Conservation (phyloP, 140 eudicot species). For the Flaveria floridana region DNA sequence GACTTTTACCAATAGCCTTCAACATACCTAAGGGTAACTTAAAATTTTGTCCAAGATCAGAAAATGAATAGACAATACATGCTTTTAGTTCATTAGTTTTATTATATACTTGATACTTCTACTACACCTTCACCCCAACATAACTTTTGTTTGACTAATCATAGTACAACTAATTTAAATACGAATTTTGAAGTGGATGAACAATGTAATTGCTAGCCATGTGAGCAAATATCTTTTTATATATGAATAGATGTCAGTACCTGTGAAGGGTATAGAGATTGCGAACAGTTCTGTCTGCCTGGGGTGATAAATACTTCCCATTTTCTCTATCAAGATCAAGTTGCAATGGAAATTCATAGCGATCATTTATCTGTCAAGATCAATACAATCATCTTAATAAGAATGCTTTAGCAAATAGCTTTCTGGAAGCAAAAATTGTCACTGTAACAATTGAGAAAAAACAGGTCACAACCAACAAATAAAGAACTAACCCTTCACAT, state of each 20-base stretch:
- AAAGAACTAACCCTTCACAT: neutral
- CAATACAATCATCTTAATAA: neutral
- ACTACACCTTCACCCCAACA: slow-evolving; percentile 9
- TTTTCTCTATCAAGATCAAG: slow-evolving; percentile 92
- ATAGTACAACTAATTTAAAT: neutral
- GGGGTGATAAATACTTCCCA: slow-evolving; percentile 85
- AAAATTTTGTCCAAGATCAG: slow-evolving; percentile 8
- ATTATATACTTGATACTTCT: neutral
- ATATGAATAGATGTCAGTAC: slow-evolving; percentile 32
- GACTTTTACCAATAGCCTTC: slow-evolving; percentile 18
- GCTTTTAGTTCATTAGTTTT: neutral
- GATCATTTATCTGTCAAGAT: slow-evolving; percentile 73
- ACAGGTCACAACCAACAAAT: neutral
- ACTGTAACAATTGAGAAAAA: neutral
- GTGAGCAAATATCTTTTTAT: neutral
- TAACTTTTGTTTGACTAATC: slow-evolving; percentile 15
- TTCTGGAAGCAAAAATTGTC: slow-evolving; percentile 4
- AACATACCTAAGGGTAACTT: neutral
- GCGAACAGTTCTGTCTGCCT: slow-evolving; percentile 85
- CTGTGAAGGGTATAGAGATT: slow-evolving; percentile 90
- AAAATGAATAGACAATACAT: neutral
- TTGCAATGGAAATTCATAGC: slow-evolving; percentile 91
- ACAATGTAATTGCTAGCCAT: neutral
- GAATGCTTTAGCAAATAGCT: slow-evolving; percentile 25
- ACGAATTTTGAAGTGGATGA: neutral